Percentiles rank a stretch among this genome's conserved stretches.
These are phyloP conservation scores for Kickxella alabastrina DNA, from an alignment of 192 early-diverging fungal species.

Conservation along the genomic window DNA sequence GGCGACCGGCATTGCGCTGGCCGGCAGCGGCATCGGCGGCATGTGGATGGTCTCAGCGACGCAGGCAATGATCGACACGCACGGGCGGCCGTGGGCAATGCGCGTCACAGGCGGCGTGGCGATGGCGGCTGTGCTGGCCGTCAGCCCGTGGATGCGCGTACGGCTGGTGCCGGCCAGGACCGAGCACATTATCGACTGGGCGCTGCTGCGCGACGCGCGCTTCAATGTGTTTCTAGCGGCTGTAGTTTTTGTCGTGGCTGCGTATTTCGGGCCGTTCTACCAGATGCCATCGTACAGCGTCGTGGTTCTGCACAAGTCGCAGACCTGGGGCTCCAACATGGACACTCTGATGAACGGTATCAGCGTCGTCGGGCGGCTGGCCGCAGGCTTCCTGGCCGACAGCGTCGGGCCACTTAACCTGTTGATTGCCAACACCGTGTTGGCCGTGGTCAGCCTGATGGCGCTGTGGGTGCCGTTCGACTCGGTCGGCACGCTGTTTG, in stretches of 20 bases:
- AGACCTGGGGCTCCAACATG: constrained; percentile 48
- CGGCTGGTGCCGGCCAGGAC: constrained; percentile 30
- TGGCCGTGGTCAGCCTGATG: constrained; percentile 29
- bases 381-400: constrained; percentile 37
- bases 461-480: constrained; percentile 49
- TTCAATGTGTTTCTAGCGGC: constrained; percentile 38
- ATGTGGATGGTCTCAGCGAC: constrained; percentile 56
- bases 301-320: constrained; percentile 43
- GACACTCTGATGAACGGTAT: constrained; percentile 50
- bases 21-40: constrained; percentile 52
- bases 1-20: constrained; percentile 53
- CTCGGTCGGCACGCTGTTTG: constrained; percentile 25
- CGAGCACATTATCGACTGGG: constrained; percentile 44
- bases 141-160: constrained; percentile 50
- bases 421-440: constrained; percentile 22
- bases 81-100: constrained; percentile 55
- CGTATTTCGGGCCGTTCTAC: constrained; percentile 53
- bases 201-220: constrained; percentile 32
- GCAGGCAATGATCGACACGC: constrained; percentile 33
- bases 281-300: constrained; percentile 49
- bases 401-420: constrained; percentile 38
- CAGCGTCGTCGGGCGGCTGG: constrained; percentile 41
- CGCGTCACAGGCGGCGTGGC: constrained; percentile 51
- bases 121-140: constrained; percentile 35
- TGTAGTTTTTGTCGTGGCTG: constrained; percentile 30